Evolutionary conservation across 495 filamentous ascomycete genomes (phyloP), one percentile per base, ranked within the genome.

Genomic region (Aspergillus incahuasiensis): DNA sequence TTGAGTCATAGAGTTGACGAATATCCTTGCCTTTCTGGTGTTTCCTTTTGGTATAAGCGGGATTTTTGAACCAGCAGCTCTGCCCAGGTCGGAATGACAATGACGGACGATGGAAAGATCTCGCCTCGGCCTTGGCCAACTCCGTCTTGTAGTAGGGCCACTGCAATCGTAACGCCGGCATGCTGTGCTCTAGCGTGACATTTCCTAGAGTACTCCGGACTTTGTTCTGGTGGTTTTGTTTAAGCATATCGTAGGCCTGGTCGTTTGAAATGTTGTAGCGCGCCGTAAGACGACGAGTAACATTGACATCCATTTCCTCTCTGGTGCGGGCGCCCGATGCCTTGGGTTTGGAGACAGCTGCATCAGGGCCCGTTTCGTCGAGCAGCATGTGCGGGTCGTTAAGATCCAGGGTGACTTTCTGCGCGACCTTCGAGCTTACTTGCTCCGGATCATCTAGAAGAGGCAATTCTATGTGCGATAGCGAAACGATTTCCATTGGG

Each of bases 251-350:
- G 66, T 99, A 99, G 1, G 91, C 92, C 43, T 90, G 86, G 63
- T 99, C 94, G 55, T 96, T 96, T 24, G 92, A 96, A 47, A 96
- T 88, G 68, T 97, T 97, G 79, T 95, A 97, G 20, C 91, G 82
- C 57, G 85, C 80, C 22, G 78, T 82, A n/a, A 95, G 71, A 46
- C 71, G 68, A 39, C 70, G 68, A 39, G 75, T 68, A 25, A 71
- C 48, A 47, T 68, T 74, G 7, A 55, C 52, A 50, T 78, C 74
- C 44, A 77, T 60, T 32, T 75, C 67, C n/a, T 75, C 68, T 32
- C 71, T 59, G 15, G 64, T 63, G 38, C 69, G 61, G 45, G 61
- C 62, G 16, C 65, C 66, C 21, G 68, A 50, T 28, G 71, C 58
- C 61, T 72, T 70, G 6, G 74, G 66, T 44, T 73, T 74, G 49